Evolutionary conservation across 352 stramenopile genomes (phyloP).

Genomic region (Globisporangium camurandrum): DNA sequence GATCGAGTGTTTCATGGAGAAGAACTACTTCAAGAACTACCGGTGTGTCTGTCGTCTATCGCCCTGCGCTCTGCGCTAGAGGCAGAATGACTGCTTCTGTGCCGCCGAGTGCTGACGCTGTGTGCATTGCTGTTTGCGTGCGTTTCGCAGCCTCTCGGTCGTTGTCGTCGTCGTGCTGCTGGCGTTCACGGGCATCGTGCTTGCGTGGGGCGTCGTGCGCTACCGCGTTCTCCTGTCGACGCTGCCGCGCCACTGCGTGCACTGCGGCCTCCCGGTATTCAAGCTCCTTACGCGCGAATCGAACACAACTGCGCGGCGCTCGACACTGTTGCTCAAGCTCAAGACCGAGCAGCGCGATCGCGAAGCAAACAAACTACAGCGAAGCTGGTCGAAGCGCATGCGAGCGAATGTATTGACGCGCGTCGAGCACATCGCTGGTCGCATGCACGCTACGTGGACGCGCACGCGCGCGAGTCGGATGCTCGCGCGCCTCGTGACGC

Average conservation of each 20-base stretch:
- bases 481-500: conserved; percentile 14
- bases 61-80: neutral
- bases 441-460: conserved; percentile 11
- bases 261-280: conserved; percentile 52
- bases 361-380: neutral
- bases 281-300: conserved; percentile 22
- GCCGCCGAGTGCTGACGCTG: too few relatives aligned
- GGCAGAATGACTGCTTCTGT: neutral
- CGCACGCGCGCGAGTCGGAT: conserved; percentile 15
- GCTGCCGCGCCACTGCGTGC: conserved; percentile 50
- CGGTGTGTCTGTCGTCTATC: conserved; percentile 13
- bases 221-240: conserved; percentile 50
- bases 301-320: conserved; percentile 22
- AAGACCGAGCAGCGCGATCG: conserved; percentile 27
- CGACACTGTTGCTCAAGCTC: conserved; percentile 34
- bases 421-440: conserved; percentile 6
- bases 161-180: conserved; percentile 36
- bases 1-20: conserved; percentile 54
- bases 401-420: conserved; percentile 16
- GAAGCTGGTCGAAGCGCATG: conserved; percentile 22
- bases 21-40: conserved; percentile 63
- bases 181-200: conserved; percentile 21
- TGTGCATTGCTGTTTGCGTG: neutral
- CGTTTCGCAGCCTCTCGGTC: conserved; percentile 24
- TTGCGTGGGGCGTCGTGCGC: conserved; percentile 41